Conservation (phyloP, 2,329 filamentous ascomycete genomes). For the Scopulariopsis brevicaulis region DNA sequence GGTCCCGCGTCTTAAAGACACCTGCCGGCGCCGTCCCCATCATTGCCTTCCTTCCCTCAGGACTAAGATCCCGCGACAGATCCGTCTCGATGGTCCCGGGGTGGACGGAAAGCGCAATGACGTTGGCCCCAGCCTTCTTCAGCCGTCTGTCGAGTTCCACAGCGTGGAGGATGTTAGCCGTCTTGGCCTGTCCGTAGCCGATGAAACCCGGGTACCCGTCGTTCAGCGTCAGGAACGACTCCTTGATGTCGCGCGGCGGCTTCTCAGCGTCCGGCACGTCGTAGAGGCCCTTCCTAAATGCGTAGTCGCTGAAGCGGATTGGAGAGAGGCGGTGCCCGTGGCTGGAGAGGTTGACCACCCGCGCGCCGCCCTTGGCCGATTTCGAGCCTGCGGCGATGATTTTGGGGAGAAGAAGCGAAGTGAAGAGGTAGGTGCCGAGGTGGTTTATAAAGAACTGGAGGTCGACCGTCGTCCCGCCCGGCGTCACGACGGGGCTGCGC, state of each 20-base stretch:
- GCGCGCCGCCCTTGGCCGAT: constrained; percentile 4
- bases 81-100: constrained; percentile 7
- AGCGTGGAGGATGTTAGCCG: constrained; percentile 15
- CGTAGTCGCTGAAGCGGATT: constrained; percentile 21
- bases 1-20: constrained; percentile 3
- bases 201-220: constrained; percentile 11
- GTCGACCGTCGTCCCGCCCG: constrained; percentile 20
- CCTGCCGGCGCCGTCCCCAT: not conserved
- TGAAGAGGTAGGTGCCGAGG: constrained; percentile 32
- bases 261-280: constrained; percentile 2
- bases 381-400: constrained; percentile 6
- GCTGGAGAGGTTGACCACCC: constrained; percentile 29
- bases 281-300: constrained; percentile 13
- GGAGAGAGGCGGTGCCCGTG: constrained; percentile 15
- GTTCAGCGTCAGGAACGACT: constrained; percentile 5
- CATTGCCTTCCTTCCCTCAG: not conserved
- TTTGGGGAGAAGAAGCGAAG: constrained; percentile 23
- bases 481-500: constrained; percentile 10
- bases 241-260: not conserved
- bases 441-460: constrained; percentile 32
- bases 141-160: constrained; percentile 7
- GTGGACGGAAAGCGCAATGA: constrained; percentile 9
- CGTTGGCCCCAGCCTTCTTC: not conserved
- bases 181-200: constrained; percentile 17
- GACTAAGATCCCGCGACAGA: not conserved